Evolutionary conservation across 2,329 filamentous ascomycete species (phyloP), one percentile per base, ranked within the genome.

Genomic region (Fusarium fracticaudum): DNA sequence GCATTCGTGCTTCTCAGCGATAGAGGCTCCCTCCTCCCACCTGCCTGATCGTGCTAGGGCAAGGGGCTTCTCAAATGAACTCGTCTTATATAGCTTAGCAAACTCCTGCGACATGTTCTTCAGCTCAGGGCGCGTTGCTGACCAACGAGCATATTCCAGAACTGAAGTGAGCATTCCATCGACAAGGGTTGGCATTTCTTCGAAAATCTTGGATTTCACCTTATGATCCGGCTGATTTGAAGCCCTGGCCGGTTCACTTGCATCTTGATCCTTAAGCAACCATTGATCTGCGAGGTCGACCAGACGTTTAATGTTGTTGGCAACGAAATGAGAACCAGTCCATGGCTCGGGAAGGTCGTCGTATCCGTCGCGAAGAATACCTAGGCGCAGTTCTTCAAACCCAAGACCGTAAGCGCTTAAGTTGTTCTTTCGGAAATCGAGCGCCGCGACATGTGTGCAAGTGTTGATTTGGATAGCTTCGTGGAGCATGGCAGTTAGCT

Each of bases 301-400:
- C 22, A 91, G 85, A 24, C 90, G 89, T 78, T 90, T 89, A 18
- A 87, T 78, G 70, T 91, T 91, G 79, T 91, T 91, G 58, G 90
- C 88, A 63, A 91, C 85, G 72, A 87, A 90, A 48, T 85, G 82
- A 74, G 89, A 90, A 22, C 94, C 95, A 1, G 95, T 98, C 96
- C 96, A 99, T 50, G 95, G 93, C 68, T 94, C 91, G 1, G 92
- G 90, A 14, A 98, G 86, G 17, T 87, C 89, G 26, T 91, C 87
- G 78, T 94, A 95, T 50, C 90, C 89, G 22, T 87, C 84, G 5
- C 85, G 83, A 15, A 94, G 82, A 31, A 94, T 88, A 12, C 92
- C 92, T 73, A 92, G 85, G 55, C 90, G 86, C 38, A 96, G 82
- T 59, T 89, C 84, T 72, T 95, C 93, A 22, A 88, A 84, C 24